Base-by-base conservation (phyloP, 78 protist species). In the Dictyostelium intermedium region DNA sequence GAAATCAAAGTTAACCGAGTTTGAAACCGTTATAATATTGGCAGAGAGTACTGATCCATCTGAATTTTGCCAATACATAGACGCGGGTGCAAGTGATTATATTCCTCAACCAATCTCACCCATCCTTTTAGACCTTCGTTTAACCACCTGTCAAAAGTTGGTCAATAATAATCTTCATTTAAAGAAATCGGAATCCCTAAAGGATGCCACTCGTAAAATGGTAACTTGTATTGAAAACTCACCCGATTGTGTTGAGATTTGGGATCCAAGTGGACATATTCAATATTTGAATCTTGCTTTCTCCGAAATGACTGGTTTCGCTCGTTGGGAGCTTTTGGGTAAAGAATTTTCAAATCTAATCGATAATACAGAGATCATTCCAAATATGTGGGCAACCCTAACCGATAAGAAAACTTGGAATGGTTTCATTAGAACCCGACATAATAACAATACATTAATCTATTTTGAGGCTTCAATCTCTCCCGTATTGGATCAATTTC, bases 261-360 rank as follows among this genome's bases (percentile, higher is more conserved):
- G 94, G 94, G 87, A 80, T 70, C 72, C 72, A 70, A 81, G 32
- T 80, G 94, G 94, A 0, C 85, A 80, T 45, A 89, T 89, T 8
- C 66, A 89, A 80, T 89, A 89, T 70, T 80, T 78, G 7, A 89
- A 89, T 80, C 53, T 63, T 18, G 63, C 85, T 2, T 30, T 70
- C 3, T 13, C 94, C 0, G 70, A 27, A 9, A 47, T 72, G n/a
- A 70, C 82, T 41, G 93, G 93, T 5, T 79, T 77, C 32, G 81
- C 93, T 11, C 56, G 93, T 60, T 87, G 93, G 93, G 93, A 87
- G 6, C 14, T 78, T 0, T 32, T 89, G 3, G 87, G 87, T 10
- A 63, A 47, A 70, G 85, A 80, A 3, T 89, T 80, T 47, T 89
- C 94, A 70, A 23, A 30, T 23, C 16, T 80, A 8, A 89, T 89